Evolutionary conservation across 768 basidiomycete genomes (phyloP), one percentile per base, ranked within the genome.

Genomic region (Agrocybe praecox): DNA sequence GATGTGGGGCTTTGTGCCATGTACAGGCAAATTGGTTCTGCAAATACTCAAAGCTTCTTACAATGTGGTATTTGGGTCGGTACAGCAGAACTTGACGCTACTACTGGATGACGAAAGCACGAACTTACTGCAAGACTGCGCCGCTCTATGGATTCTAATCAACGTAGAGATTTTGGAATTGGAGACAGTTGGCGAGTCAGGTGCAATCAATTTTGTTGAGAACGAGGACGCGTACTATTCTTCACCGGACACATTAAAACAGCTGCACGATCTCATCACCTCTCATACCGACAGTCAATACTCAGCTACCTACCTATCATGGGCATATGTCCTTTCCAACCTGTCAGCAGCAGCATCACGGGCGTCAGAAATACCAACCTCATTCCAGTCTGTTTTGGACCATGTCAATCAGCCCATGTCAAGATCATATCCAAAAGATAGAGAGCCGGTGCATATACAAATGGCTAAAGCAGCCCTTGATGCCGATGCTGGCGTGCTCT

Each of bases 241-340:
- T 1, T 86, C 85, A 11, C 87, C 89, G 0, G 75, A 79, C 8
- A 80, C 82, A n/a, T 72, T 94, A 26, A 78, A 80, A 62, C 76
- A 78, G 42, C 81, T 94, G 49, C 90, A 94, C 66, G 77, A 85
- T 34, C 72, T 91, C 21, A 83, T 93, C 33, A 78, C 77, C 4
- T 76, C 82, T 1, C 78, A 89, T 49, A 69, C 79, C 1, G 78
- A 83, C 52, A 83, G 84, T 62, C 87, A 90, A 60, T 86, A 86
- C 64, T 79, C 84, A 0, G 86, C 87, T 61, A 80, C 88, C 4
- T 89, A 90, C 62, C 76, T 95, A 6, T 87, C 87, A 0, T 98
- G 96, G 96, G 80, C 94, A 0, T 92, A 87, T 65, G 83, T 95
- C 1, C 80, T 96, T 3, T 87, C 87, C 11, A 80, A 86, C 29